Base-by-base conservation (phyloP, 345 rosid species). In the Eucalyptus pauciflora region DNA sequence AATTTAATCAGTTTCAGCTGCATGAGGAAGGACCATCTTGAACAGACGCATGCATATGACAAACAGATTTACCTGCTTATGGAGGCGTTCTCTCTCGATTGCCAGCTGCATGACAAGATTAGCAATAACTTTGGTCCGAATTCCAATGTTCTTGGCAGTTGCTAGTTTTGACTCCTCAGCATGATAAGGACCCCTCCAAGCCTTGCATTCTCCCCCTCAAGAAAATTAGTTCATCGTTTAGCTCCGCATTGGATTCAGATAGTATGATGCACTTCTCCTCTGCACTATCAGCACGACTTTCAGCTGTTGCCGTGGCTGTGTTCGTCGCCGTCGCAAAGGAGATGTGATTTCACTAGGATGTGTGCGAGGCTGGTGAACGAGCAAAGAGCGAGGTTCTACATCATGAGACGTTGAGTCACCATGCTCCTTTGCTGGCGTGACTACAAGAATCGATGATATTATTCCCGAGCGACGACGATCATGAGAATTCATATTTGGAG, bases 41-140 rank as follows among this genome's bases (percentile, higher is more conserved):
- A 62, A 29, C 69, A 29, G 33, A 13, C 14, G 17, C 29, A 29
- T 29, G 33, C 71, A 64, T 33, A 64, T 7, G 71, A 14, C 37
- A 29, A 89, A 43, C 85, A 87, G 37, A 71, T 69, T 89, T 86
- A 96, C 99, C 99, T 96, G 97, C 91, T 93, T 95, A 90, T 93
- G 94, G 88, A 97, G 97, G 48, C 96, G 97, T 89, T 96, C 99
- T 92, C 99, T 94, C 94, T 96, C 99, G 41, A 93, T 60, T 80
- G 96, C 95, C 80, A 97, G 91, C 89, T 93, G 97, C 95, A 95
- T 91, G 87, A 97, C 93, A 89, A 96, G 89, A 91, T 96, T 96
- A 29, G 94, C 93, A 90, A 97, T 95, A 91, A 94, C 92, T 94
- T 94, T 94, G 90, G 96, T 91, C 88, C 91, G 97, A 69, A 93